A percentile compares a stretch with the other conserved stretches of the same genome.
Evolutionary conservation across 257 asterid genomes (phyloP).

Genomic region (Forsythia suspensa): DNA sequence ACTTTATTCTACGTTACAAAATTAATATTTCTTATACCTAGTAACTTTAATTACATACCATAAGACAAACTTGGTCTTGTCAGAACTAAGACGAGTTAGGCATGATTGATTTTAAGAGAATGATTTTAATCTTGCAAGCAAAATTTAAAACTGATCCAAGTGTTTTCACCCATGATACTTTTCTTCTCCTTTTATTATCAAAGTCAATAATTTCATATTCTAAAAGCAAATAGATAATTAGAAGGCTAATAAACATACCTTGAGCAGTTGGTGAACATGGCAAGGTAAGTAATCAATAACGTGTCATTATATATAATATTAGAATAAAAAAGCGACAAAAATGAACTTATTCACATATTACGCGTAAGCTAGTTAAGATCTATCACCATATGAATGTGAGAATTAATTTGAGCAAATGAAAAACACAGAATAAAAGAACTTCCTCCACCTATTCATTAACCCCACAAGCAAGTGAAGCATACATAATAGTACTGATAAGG

Average conservation of each 20-base stretch:
- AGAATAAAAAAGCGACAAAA: constrained; percentile 11
- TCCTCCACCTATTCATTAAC: no score
- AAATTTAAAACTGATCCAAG: not conserved
- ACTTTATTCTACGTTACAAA: not conserved
- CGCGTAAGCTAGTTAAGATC: constrained; percentile 3
- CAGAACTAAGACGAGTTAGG: no score
- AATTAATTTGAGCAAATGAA: constrained; percentile 13
- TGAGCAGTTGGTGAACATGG: constrained; percentile 97
- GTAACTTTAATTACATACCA: no score
- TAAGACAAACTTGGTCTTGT: no score
- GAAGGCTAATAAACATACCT: constrained; percentile 48
- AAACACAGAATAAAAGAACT: not conserved
- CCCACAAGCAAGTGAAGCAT: no score
- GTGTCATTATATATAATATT: constrained; percentile 55
- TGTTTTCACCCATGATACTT: not conserved
- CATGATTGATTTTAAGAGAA: no score
- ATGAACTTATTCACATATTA: not conserved
- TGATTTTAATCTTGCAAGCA: not conserved
- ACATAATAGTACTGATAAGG: no score
- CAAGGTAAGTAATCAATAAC: constrained; percentile 73
- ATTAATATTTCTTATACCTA: not conserved
- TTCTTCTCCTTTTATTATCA: not conserved
- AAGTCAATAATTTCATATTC: not conserved
- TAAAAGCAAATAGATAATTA: constrained; percentile 1
- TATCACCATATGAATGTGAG: not conserved